Evolutionary conservation across 2,329 filamentous ascomycete species (phyloP).

Genomic region (Beauveria caledonica): DNA sequence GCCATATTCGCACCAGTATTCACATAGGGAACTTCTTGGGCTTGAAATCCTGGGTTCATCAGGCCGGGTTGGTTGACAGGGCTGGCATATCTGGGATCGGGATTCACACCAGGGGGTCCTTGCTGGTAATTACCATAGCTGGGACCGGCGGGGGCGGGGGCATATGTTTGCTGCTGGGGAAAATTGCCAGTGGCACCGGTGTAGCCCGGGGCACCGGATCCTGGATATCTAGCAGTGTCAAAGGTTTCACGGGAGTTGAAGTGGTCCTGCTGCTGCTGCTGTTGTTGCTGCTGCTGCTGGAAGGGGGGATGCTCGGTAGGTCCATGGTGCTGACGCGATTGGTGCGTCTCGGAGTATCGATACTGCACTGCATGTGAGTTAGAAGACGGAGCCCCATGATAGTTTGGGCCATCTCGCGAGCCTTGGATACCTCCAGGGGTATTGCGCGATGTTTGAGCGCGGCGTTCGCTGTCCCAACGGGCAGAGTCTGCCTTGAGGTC

Average conservation of each 20-base stretch:
- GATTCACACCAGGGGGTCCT: slow-evolving; percentile 22
- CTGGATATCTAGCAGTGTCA: slow-evolving; percentile 42
- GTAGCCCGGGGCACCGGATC: slow-evolving; percentile 41
- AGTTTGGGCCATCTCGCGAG: slow-evolving; percentile 41
- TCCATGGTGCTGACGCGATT: slow-evolving; percentile 40
- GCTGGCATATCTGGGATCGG: slow-evolving; percentile 26
- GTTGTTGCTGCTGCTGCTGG: slow-evolving; percentile 12
- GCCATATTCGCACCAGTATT: slow-evolving; percentile 28
- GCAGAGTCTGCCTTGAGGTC: slow-evolving; percentile 54
- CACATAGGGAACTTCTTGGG: slow-evolving; percentile 27
- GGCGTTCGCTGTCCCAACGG: slow-evolving; percentile 53
- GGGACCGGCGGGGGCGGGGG: slow-evolving; percentile 22
- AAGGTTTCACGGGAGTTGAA: slow-evolving; percentile 31
- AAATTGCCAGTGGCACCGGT: slow-evolving; percentile 35
- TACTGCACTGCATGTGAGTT: slow-evolving; percentile 52
- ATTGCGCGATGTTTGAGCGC: slow-evolving; percentile 45
- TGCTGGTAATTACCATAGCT: slow-evolving; percentile 19
- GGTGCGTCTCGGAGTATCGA: slow-evolving; percentile 45
- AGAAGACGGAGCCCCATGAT: slow-evolving; percentile 44
- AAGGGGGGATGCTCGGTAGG: slow-evolving; percentile 32
- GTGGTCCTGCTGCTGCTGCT: slow-evolving; percentile 25
- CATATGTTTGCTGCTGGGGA: slow-evolving; percentile 19
- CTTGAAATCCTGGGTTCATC: slow-evolving; percentile 25
- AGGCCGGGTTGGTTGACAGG: slow-evolving; percentile 20
- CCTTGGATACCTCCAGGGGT: slow-evolving; percentile 50